These are phyloP conservation scores for Blastobotrys buckinghamii DNA, from an alignment of 1,139 yeast species.

Conservation along the genomic window DNA sequence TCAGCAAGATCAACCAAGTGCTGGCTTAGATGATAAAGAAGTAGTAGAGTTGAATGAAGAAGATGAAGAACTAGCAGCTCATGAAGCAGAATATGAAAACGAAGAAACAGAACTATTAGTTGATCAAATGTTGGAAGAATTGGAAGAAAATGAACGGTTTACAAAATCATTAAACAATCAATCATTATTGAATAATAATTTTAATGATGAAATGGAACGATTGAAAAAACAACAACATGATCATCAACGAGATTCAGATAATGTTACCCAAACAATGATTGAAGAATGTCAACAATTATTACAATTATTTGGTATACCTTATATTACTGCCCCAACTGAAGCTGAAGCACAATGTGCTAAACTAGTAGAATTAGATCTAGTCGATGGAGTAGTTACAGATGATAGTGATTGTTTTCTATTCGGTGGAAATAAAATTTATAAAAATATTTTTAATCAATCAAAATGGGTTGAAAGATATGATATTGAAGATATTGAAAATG, in stretches of 20 bases:
- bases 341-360: constrained; percentile 98
- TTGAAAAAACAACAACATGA: constrained; percentile 48
- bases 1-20: not conserved
- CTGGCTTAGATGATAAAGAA: not conserved
- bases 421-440: constrained; percentile 81
- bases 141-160: constrained; percentile 63
- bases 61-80: constrained; percentile 26
- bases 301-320: constrained; percentile 86
- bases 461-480: constrained; percentile 86
- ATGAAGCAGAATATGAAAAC: constrained; percentile 48
- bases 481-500: constrained; percentile 50
- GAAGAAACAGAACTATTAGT: constrained; percentile 67
- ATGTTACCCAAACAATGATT: constrained; percentile 81
- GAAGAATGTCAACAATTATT: constrained; percentile 84
- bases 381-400: constrained; percentile 94
- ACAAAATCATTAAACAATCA: constrained; percentile 38
- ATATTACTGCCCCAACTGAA: constrained; percentile 93
- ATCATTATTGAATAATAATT: constrained; percentile 31
- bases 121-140: constrained; percentile 61
- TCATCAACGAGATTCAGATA: constrained; percentile 84
- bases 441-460: constrained; percentile 91
- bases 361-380: constrained; percentile 55
- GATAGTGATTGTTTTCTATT: constrained; percentile 95
- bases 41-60: constrained; percentile 13
- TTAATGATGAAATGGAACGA: constrained; percentile 50